phyloP scores from a whole-genome alignment of 306 rosid species.

The Vigna hirtella region DNA sequence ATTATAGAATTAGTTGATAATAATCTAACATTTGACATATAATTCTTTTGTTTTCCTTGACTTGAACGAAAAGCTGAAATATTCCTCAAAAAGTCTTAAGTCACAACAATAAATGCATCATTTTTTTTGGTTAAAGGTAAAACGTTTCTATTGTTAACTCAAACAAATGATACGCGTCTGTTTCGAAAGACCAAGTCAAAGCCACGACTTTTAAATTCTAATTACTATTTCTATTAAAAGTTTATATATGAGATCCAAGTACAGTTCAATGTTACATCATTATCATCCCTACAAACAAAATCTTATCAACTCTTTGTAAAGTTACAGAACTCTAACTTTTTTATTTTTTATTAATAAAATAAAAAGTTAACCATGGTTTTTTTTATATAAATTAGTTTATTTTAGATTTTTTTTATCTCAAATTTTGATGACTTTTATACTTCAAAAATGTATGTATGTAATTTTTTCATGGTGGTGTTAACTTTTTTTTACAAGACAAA shows the following conservation, averaged over 20 bases:
- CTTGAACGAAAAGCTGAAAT: conserved; percentile 29
- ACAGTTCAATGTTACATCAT: no score
- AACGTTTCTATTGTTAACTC: background rate
- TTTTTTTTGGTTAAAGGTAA: conserved; percentile 24
- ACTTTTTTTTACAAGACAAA: no score
- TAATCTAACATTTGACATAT: background rate
- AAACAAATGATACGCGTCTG: background rate
- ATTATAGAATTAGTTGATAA: background rate
- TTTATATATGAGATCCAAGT: no score
- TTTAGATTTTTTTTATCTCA: no score
- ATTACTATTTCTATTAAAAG: no score
- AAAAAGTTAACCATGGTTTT: no score
- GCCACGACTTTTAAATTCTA: background rate
- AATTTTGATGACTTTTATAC: no score
- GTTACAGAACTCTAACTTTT: background rate
- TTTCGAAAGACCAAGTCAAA: conserved; percentile 23
- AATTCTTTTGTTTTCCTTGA: background rate
- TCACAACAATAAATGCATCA: background rate
- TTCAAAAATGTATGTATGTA: no score
- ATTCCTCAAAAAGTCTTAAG: background rate
- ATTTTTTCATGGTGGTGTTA: no score
- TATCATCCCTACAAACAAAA: background rate
- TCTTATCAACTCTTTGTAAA: background rate
- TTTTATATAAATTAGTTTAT: no score
- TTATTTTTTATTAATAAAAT: no score